phyloP scores from a whole-genome alignment of 495 filamentous ascomycete species.

The Penicillium cataractarum region DNA sequence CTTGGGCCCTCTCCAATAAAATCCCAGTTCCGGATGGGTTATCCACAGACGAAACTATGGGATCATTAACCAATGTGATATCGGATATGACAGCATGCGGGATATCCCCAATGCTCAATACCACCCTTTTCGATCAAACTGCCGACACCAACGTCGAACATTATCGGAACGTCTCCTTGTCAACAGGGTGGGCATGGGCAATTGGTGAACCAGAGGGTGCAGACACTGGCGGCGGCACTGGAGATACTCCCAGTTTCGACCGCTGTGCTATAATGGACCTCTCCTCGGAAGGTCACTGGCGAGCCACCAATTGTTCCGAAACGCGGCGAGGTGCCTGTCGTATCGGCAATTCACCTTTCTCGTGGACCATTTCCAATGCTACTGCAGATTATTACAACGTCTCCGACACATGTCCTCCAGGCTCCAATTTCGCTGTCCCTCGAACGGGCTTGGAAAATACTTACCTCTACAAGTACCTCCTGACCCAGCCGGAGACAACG shows the following conservation, averaged over 20 bases:
- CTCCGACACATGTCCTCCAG: slow-evolving; percentile 41
- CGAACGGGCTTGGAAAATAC: slow-evolving; percentile 65
- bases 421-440: slow-evolving; percentile 53
- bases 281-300: slow-evolving; percentile 54
- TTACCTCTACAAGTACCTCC: slow-evolving; percentile 50
- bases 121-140: slow-evolving; percentile 54
- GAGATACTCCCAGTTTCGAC: slow-evolving; percentile 27
- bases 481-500: slow-evolving; percentile 26
- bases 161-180: slow-evolving; percentile 56
- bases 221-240: slow-evolving; percentile 24
- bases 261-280: slow-evolving; percentile 59
- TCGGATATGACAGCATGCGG: slow-evolving; percentile 58
- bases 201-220: slow-evolving; percentile 55
- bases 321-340: slow-evolving; percentile 58
- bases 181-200: slow-evolving; percentile 63
- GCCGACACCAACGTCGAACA: slow-evolving; percentile 47
- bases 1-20: slow-evolving; percentile 54
- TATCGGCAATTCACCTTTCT: slow-evolving; percentile 50
- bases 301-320: slow-evolving; percentile 55
- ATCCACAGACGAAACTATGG: slow-evolving; percentile 38
- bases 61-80: slow-evolving; percentile 33
- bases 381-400: slow-evolving; percentile 41
- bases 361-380: slow-evolving; percentile 54
- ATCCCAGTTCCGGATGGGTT: slow-evolving; percentile 35
- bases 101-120: slow-evolving; percentile 59